Conservation (phyloP, 2,329 filamentous ascomycete species). For the Lecanosticta acicola region DNA sequence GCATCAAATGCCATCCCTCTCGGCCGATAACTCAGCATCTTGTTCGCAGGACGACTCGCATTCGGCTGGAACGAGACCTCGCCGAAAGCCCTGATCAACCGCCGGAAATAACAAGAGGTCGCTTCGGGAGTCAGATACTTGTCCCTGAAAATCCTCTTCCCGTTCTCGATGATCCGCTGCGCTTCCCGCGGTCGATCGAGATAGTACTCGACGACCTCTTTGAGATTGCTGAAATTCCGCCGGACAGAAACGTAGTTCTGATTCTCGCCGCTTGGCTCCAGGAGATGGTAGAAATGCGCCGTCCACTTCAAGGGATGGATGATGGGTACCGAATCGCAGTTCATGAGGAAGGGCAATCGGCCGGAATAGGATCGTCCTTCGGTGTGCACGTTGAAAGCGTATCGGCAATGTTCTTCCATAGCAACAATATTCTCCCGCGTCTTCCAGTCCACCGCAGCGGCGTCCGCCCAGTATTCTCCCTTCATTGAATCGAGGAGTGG, state of each 20-base stretch:
- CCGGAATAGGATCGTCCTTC: constrained; percentile 28
- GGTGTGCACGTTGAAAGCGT: constrained; percentile 26
- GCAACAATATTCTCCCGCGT: constrained; percentile 3
- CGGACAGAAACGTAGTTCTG: constrained; percentile 28
- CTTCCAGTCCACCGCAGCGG: constrained; percentile 20
- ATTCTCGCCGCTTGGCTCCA: constrained; percentile 18
- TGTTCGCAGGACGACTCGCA: constrained; percentile 3
- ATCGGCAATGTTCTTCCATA: constrained; percentile 25
- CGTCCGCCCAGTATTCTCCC: constrained; percentile 34
- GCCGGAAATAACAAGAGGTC: constrained; percentile 29
- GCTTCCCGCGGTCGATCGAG: constrained; percentile 20
- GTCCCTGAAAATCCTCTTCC: constrained; percentile 23
- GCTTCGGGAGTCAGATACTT: constrained; percentile 28
- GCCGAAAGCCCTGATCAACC: constrained; percentile 24
- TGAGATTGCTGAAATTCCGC: constrained; percentile 26
- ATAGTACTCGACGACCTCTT: constrained; percentile 22
- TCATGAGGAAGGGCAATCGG: constrained; percentile 27
- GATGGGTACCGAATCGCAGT: constrained; percentile 27
- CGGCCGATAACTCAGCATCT: not conserved
- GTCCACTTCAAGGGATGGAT: constrained; percentile 26
- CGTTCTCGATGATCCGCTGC: constrained; percentile 25
- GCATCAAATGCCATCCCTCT: constrained; percentile 7
- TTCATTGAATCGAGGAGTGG: constrained; percentile 26
- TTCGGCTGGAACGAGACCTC: constrained; percentile 22
- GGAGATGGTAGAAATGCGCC: constrained; percentile 25